Evolutionary conservation across 2,329 filamentous ascomycete genomes (phyloP).

Genomic region (Colletotrichum caudatum): DNA sequence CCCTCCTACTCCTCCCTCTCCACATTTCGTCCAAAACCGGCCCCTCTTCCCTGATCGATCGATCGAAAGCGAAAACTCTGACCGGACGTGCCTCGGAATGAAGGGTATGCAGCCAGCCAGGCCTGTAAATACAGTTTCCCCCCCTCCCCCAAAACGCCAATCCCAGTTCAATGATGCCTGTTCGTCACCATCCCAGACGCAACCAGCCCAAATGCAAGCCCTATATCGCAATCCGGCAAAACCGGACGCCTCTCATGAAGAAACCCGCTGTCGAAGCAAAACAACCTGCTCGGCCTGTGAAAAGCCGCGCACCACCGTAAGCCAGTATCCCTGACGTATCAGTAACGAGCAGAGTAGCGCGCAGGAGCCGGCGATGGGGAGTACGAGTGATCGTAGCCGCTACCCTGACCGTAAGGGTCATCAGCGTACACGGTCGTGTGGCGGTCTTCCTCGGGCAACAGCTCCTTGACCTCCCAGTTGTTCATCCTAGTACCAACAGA

Average conservation of each 20-base stretch:
- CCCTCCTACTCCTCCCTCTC: neutral
- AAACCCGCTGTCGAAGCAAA: slow-evolving; percentile 1
- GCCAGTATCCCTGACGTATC: neutral
- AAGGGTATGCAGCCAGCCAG: neutral
- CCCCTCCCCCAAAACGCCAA: slow-evolving; percentile 30
- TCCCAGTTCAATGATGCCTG: slow-evolving; percentile 23
- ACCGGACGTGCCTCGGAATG: slow-evolving; percentile 4
- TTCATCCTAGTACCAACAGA: slow-evolving; percentile 95
- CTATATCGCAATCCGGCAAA: neutral
- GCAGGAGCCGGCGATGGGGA: slow-evolving; percentile 55
- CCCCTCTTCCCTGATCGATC: neutral
- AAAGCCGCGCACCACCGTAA: neutral
- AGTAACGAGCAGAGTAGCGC: slow-evolving; percentile 62
- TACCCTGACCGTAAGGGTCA: slow-evolving; percentile 71
- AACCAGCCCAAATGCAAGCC: neutral
- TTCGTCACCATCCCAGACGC: slow-evolving; percentile 16
- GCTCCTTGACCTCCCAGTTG: slow-evolving; percentile 98
- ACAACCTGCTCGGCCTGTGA: neutral
- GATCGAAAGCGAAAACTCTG: slow-evolving; percentile 13
- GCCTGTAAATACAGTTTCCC: slow-evolving; percentile 31
- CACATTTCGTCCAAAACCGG: neutral
- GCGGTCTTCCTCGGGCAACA: slow-evolving; percentile 83
- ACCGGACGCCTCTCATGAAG: slow-evolving; percentile 1
- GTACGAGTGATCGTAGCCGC: slow-evolving; percentile 65
- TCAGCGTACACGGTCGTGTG: slow-evolving; percentile 79